Percentiles rank a stretch among this genome's conserved stretches.
These are phyloP conservation scores for Diaporthe sp. DNA, from an alignment of 2,329 filamentous ascomycete genomes.

Conservation along the genomic window DNA sequence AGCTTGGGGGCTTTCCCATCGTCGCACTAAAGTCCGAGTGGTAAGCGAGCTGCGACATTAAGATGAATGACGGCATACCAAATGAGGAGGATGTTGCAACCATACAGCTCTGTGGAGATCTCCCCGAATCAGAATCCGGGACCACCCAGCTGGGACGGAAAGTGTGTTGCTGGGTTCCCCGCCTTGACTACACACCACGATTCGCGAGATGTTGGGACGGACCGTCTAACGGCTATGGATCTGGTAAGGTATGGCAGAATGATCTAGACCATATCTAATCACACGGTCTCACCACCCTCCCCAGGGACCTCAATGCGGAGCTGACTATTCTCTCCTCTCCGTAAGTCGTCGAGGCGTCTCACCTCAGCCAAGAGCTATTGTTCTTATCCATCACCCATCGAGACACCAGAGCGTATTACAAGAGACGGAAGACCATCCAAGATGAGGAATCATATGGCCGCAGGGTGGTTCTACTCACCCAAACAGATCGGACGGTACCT, in stretches of 20 bases:
- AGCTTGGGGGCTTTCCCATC: too few species aligned
- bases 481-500: not conserved
- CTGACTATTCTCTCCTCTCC: not conserved
- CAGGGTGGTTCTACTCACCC: slow-evolving; percentile 28
- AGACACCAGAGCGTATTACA: too few species aligned
- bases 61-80: slow-evolving; percentile 13
- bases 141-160: not conserved
- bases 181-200: slow-evolving; percentile 6
- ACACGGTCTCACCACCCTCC: not conserved
- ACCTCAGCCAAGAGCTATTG: not conserved
- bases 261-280: not conserved
- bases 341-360: not conserved
- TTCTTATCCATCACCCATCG: not conserved
- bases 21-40: too few species aligned
- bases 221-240: not conserved
- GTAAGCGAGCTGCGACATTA: not conserved
- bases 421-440: not conserved
- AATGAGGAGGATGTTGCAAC: slow-evolving; percentile 1
- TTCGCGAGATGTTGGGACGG: slow-evolving; percentile 10
- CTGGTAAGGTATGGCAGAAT: not conserved
- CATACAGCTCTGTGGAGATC: not conserved
- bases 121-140: not conserved
- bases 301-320: not conserved
- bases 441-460: slow-evolving; percentile 6
- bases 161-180: slow-evolving; percentile 14